Evolutionary conservation across 345 rosid genomes (phyloP), one percentile per base, ranked within the genome.

Genomic region (Aurinia saxatilis): DNA sequence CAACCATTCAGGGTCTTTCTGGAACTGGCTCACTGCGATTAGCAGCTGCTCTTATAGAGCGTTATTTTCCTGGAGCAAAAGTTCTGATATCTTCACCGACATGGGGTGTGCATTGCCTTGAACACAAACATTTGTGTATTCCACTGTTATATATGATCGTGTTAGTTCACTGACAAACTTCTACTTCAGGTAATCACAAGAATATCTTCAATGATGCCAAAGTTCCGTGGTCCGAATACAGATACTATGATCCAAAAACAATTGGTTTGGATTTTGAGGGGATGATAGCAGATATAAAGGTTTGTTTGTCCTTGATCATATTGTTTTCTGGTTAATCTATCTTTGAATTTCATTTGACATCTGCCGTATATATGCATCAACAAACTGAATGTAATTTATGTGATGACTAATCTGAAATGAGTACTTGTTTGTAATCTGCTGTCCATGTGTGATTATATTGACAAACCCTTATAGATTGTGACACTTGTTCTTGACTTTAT

Each of bases 211-310:
- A 93, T 72, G 97, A 93, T 76, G 96, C 99, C 59, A 69, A 81
- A 68, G 95, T 93, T 63, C 95, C 95, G 6, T 93, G 99, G 97
- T 89, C 96, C 0, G 96, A 93, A 52, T 93, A 93, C 82, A 78
- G 90, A 6, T 93, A 93, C 76, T 89, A 93, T 67, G 99, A 93
- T 65, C 99, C 99, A 1, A 89, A 79, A 73, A 93, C 99, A 13
- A 95, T 89, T 75, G 99, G 99, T 63, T 79, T 93, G 85, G 99
- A 90, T 70, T 93, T 93, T 71, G 99, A 89, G 47, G 99, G 99
- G 57, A 93, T 89, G 97, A 80, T 93, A 54, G 76, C 90, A 7
- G 97, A 93, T 73, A 85, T 93, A 38, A 87, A 85, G 95, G 97
- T 89, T 58, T 44, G 73, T 11, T 60, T 50, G 0, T 30, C 50